These are phyloP conservation scores for Boletus rubroflammeus DNA, from an alignment of 768 basidiomycete species.

Conservation along the genomic window DNA sequence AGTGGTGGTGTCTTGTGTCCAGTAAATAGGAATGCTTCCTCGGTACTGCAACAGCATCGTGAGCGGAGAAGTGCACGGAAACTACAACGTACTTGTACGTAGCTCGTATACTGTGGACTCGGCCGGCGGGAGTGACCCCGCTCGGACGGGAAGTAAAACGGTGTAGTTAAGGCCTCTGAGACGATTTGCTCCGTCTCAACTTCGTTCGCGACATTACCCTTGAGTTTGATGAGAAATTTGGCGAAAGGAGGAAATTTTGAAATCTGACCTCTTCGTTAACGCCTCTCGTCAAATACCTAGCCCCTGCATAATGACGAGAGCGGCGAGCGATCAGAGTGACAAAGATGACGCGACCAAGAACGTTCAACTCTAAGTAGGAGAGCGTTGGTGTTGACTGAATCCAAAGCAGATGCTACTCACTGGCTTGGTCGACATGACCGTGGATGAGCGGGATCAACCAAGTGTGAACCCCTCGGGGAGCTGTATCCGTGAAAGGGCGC, in stretches of 20 bases:
- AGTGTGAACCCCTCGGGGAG: conserved; percentile 48
- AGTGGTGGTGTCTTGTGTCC: conserved; percentile 90
- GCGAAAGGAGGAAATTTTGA: not conserved
- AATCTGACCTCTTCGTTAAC: conserved; percentile 79
- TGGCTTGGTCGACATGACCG: conserved; percentile 97
- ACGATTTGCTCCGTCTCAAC: conserved; percentile 99
- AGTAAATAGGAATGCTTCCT: conserved; percentile 93
- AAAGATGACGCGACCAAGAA: conserved; percentile 86
- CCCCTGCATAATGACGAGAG: conserved; percentile 94
- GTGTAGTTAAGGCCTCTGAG: conserved; percentile 82
- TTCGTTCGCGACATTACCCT: conserved; percentile 99
- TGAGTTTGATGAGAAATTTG: not conserved
- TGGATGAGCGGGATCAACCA: conserved; percentile 94
- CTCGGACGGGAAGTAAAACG: conserved; percentile 71
- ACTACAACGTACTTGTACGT: conserved; percentile 66
- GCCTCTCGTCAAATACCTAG: conserved; percentile 89
- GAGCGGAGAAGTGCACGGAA: not conserved
- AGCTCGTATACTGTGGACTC: conserved; percentile 89
- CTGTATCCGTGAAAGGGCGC: conserved; percentile 52
- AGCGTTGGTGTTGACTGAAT: not conserved
- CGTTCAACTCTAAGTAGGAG: conserved; percentile 68
- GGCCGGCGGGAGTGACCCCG: conserved; percentile 47
- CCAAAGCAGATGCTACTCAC: conserved; percentile 45
- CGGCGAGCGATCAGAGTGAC: conserved; percentile 93
- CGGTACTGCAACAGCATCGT: conserved; percentile 56